Evolutionary conservation across 2,329 filamentous ascomycete genomes (phyloP).

Genomic region (Rugonectria rugulosa): DNA sequence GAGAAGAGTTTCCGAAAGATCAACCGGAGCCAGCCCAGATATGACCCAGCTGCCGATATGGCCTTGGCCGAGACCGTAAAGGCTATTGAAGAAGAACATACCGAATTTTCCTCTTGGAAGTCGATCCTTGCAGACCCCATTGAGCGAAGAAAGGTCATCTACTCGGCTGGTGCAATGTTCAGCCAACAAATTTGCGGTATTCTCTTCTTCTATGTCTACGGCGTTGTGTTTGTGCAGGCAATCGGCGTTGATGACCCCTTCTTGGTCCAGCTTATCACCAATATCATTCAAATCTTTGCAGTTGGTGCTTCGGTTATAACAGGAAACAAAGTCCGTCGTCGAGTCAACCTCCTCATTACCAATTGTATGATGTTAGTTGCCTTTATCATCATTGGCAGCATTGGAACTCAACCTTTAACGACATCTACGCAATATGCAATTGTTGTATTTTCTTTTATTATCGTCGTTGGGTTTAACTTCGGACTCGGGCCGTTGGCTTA

Average conservation of each 20-base stretch:
- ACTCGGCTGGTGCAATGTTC: slow-evolving; percentile 49
- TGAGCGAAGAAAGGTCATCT: slow-evolving; percentile 53
- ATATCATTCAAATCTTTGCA: slow-evolving; percentile 48
- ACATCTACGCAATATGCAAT: slow-evolving; percentile 29
- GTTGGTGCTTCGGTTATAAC: slow-evolving; percentile 45
- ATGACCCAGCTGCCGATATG: slow-evolving; percentile 36
- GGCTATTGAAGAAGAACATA: slow-evolving; percentile 32
- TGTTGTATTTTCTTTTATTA: slow-evolving; percentile 39
- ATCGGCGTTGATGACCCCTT: slow-evolving; percentile 49
- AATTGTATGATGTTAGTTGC: slow-evolving; percentile 44
- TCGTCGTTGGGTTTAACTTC: slow-evolving; percentile 50
- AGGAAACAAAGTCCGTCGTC: slow-evolving; percentile 47
- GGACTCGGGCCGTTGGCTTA: slow-evolving; percentile 48
- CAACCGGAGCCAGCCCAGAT: slow-evolving; percentile 41
- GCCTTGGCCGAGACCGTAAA: slow-evolving; percentile 29
- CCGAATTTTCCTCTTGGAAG: slow-evolving; percentile 46
- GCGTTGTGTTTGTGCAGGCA: slow-evolving; percentile 48
- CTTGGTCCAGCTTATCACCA: slow-evolving; percentile 47
- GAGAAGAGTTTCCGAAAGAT: slow-evolving; percentile 43
- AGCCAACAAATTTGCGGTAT: slow-evolving; percentile 55
- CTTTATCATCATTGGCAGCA: slow-evolving; percentile 42
- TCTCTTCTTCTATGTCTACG: slow-evolving; percentile 52
- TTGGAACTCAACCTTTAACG: slow-evolving; percentile 27
- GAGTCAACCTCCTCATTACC: slow-evolving; percentile 46
- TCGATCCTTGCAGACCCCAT: slow-evolving; percentile 49